Evolutionary conservation across 2,329 filamentous ascomycete species (phyloP).

Genomic region (Nothopassalora personata): DNA sequence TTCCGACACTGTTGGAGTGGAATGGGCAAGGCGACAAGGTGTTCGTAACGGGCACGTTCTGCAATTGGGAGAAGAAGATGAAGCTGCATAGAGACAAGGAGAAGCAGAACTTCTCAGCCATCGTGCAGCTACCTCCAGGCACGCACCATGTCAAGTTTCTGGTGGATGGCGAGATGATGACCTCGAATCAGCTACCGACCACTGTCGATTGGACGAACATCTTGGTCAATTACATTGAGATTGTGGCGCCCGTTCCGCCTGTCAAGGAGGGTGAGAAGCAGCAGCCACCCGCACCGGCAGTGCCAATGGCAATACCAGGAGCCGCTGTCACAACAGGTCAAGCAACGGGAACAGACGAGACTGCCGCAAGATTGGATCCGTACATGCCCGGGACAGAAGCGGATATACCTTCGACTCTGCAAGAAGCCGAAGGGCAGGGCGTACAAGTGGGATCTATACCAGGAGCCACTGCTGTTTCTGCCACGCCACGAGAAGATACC

Average conservation of each 20-base stretch:
- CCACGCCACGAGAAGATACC: slow-evolving; percentile 8
- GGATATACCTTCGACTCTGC: slow-evolving; percentile 14
- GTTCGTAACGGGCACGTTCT: slow-evolving; percentile 95
- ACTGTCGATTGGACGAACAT: slow-evolving; percentile 98
- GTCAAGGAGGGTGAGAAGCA: slow-evolving; percentile 18
- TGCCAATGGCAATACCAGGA: slow-evolving; percentile 30
- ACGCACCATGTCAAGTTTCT: slow-evolving; percentile 97
- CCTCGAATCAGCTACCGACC: slow-evolving; percentile 79
- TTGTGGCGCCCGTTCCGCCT: slow-evolving; percentile 40
- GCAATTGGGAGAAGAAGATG: slow-evolving; percentile 95
- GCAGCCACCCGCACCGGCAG: slow-evolving; percentile 23
- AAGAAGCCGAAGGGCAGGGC: slow-evolving; percentile 17
- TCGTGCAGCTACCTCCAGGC: slow-evolving; percentile 78
- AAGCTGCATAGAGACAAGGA: slow-evolving; percentile 65
- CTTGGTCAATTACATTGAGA: slow-evolving; percentile 96
- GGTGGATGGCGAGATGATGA: slow-evolving; percentile 88
- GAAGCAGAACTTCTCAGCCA: slow-evolving; percentile 59
- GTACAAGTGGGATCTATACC: slow-evolving; percentile 9
- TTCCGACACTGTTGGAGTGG: slow-evolving; percentile 86
- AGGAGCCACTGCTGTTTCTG: slow-evolving; percentile 1
- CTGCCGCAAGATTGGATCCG: slow-evolving; percentile 46
- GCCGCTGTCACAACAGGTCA: slow-evolving; percentile 24
- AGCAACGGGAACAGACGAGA: slow-evolving; percentile 18
- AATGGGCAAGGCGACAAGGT: slow-evolving; percentile 71
- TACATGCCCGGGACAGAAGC: slow-evolving; percentile 22